Conservation (phyloP, 345 rosid genomes). For the Rhodomyrtus tomentosa region DNA sequence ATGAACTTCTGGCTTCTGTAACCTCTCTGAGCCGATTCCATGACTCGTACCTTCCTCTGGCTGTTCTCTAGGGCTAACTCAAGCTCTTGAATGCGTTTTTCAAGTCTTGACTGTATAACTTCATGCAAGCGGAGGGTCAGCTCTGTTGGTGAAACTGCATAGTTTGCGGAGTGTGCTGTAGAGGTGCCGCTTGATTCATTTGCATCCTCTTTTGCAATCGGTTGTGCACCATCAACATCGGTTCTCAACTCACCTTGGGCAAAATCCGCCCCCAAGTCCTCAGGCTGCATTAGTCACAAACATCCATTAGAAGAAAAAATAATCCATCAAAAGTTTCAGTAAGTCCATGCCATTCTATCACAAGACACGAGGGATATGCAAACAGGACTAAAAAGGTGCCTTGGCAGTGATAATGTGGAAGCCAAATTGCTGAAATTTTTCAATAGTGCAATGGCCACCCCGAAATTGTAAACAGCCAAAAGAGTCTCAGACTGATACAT, state of each 20-base stretch:
- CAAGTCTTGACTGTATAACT: slow-evolving; percentile 57
- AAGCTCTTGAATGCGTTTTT: slow-evolving; percentile 55
- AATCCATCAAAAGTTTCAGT: neutral
- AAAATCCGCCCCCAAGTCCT: slow-evolving; percentile 42
- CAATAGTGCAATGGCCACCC: neutral
- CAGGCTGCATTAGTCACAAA: slow-evolving; percentile 35
- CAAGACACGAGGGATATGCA: neutral
- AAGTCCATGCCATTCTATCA: neutral
- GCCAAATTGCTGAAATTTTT: neutral
- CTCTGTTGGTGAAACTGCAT: slow-evolving; percentile 67
- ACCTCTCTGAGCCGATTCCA: slow-evolving; percentile 34
- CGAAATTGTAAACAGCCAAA: neutral
- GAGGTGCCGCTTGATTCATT: slow-evolving; percentile 46
- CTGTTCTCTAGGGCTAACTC: slow-evolving; percentile 67
- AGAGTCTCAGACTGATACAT: neutral
- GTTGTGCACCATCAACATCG: slow-evolving; percentile 13
- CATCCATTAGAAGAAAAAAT: neutral
- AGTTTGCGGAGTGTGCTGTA: slow-evolving; percentile 39
- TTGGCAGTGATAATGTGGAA: neutral
- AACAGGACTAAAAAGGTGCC: neutral
- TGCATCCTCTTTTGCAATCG: slow-evolving; percentile 20
- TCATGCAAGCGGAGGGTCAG: slow-evolving; percentile 59
- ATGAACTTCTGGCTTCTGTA: slow-evolving; percentile 19
- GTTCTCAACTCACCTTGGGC: slow-evolving; percentile 54
- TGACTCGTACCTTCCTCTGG: slow-evolving; percentile 43